Evolutionary conservation across 73 alveolate species (phyloP).

Genomic region (Paramecium caudatum): DNA sequence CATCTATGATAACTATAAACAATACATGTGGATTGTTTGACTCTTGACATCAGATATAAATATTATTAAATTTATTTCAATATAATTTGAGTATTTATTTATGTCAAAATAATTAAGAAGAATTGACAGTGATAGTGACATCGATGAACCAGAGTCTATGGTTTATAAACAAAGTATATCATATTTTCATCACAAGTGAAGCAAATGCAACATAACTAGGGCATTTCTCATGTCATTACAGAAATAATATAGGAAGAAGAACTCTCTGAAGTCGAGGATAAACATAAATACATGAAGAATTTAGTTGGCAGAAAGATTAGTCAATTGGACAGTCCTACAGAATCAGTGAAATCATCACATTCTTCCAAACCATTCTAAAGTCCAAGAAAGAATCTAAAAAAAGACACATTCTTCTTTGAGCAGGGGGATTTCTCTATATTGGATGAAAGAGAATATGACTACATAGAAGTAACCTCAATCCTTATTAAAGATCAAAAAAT

Average conservation of each 20-base stretch:
- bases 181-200: not conserved
- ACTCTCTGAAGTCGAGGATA: conserved; percentile 32
- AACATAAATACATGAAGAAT: conserved; percentile 44
- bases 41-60: conserved; percentile 49
- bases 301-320: conserved; percentile 57
- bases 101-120: conserved; percentile 20
- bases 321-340: conserved; percentile 55
- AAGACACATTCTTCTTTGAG: conserved; percentile 18
- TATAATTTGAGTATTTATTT: not conserved
- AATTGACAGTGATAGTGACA: conserved; percentile 16
- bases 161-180: not conserved
- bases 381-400: conserved; percentile 22
- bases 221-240: conserved; percentile 47
- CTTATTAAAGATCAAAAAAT: conserved; percentile 1
- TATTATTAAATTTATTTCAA: conserved; percentile 27
- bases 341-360: conserved; percentile 43
- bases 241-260: conserved; percentile 43
- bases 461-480: not conserved
- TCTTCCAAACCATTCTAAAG: conserved; percentile 64
- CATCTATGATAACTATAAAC: not conserved
- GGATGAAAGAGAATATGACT: conserved; percentile 36
- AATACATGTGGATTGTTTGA: conserved; percentile 2
- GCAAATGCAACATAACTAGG: not conserved
- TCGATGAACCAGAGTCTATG: not conserved
- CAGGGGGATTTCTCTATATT: not conserved